Conservation (phyloP, 371 early-diverging fungal genomes). For the Thermomucor indicae-seudaticae region DNA sequence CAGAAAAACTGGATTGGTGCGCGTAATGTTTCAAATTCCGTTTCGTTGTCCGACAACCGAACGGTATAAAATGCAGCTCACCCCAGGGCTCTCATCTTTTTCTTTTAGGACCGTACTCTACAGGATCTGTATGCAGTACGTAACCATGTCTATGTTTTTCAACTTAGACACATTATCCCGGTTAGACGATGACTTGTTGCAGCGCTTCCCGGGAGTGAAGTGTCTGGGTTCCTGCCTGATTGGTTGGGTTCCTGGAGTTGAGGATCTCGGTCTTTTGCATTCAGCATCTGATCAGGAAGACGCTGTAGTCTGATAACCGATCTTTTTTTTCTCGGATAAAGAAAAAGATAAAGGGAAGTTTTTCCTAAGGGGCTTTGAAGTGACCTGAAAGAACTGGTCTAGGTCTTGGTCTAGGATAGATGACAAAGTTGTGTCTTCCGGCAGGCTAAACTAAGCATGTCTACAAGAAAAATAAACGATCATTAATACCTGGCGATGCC, state of each 20-base stretch:
- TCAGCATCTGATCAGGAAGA: constrained; percentile 38
- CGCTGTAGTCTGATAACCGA: constrained; percentile 34
- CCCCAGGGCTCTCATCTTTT: constrained; percentile 14
- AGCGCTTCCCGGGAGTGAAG: constrained; percentile 47
- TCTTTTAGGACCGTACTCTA: constrained; percentile 52
- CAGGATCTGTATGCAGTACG: constrained; percentile 55
- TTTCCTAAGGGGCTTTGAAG: too few relatives aligned
- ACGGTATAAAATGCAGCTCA: constrained; percentile 24
- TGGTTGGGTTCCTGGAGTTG: constrained; percentile 21
- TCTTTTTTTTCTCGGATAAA: constrained; percentile 10
- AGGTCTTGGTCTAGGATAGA: too few relatives aligned
- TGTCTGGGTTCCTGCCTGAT: constrained; percentile 22
- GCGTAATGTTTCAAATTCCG: too few relatives aligned
- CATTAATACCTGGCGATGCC: too few relatives aligned
- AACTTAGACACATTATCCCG: constrained; percentile 41
- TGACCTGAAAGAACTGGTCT: too few relatives aligned
- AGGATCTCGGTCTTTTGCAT: constrained; percentile 39
- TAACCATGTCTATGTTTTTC: constrained; percentile 46
- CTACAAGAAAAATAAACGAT: too few relatives aligned
- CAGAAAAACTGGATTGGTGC: too few relatives aligned
- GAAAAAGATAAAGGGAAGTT: too few relatives aligned
- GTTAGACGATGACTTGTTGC: constrained; percentile 42
- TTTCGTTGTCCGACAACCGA: too few relatives aligned
- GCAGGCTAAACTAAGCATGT: too few relatives aligned
- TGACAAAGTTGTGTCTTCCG: too few relatives aligned